Evolutionary conservation across 2,329 filamentous ascomycete genomes (phyloP), one percentile per base, ranked within the genome.

Genomic region (Cadophora luteo-olivacea): DNA sequence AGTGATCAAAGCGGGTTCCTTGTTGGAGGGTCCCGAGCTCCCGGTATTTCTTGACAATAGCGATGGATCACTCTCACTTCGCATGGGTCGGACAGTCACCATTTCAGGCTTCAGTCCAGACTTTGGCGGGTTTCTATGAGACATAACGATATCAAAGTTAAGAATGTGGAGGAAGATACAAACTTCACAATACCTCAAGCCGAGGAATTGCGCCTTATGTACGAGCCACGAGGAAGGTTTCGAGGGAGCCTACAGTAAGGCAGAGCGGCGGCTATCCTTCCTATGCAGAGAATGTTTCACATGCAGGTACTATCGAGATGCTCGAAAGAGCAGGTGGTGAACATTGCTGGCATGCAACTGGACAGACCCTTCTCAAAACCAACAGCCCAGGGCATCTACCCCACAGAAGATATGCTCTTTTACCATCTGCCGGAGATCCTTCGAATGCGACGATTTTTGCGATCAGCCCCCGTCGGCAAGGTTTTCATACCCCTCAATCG

Each of bases 1-100:
- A 25, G 48, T 68, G 16, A 74, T 71, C 0, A 70, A 25, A 54
- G 72, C 60, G 11, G 70, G 66, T 14, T 71, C 69, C 12, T 64
- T 69, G 1, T 54, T 63, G 0, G 69, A 64, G 0, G 68, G 67
- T 9, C 67, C 64, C 4, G 61, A 45, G 38, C 24, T 67, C 16
- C 14, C 33, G 1, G 49, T 62, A n/a, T 25, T 57, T 29, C 22
- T 25, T 0, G 55, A 65, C 8, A 19, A 14, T 1, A 41, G 19
- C 4, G 33, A 58, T 41, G 55, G 55, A 6, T 58, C 55, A 16
- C 55, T 38, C n/a, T 41, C 55, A 41, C 33, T 58, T 41, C 33
- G 55, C 22, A 58, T 24, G 6, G 33, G 1, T 24, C 6, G 33
- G 11, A 60, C n/a, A 25, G 33, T 29, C 6, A 41, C 36, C n/a